phyloP scores from a whole-genome alignment of 148 eudicot genomes.

The Diospyros lotus region DNA sequence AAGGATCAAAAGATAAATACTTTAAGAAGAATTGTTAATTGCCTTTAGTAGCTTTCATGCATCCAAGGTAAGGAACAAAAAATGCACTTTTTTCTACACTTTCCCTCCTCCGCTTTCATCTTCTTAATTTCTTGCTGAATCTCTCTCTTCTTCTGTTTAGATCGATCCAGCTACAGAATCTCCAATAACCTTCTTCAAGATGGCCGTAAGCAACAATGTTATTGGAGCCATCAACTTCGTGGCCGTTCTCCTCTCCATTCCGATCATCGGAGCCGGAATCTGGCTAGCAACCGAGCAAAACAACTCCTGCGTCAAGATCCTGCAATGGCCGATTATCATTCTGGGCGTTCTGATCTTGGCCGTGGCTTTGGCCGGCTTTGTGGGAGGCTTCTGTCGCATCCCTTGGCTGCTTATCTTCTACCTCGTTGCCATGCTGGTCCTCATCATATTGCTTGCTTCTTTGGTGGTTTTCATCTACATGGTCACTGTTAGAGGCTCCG shows the following conservation, averaged over 20 bases:
- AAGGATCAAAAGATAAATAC: too few relatives aligned
- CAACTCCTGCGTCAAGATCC: slow-evolving; percentile 59
- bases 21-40: too few relatives aligned
- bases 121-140: too few relatives aligned
- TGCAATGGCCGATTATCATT: slow-evolving; percentile 82
- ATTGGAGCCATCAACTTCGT: slow-evolving; percentile 69
- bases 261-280: slow-evolving; percentile 71
- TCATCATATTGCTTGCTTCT: slow-evolving; percentile 49
- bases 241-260: slow-evolving; percentile 72
- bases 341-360: slow-evolving; percentile 60
- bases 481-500: slow-evolving; percentile 70
- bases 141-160: not conserved
- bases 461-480: slow-evolving; percentile 64
- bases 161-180: too few relatives aligned
- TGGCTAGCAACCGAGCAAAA: slow-evolving; percentile 67
- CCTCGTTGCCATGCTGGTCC: slow-evolving; percentile 65
- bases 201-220: slow-evolving; percentile 79
- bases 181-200: slow-evolving; percentile 13
- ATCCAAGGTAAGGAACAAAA: not conserved
- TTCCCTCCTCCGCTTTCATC: not conserved
- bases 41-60: not conserved
- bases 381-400: slow-evolving; percentile 75
- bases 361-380: slow-evolving; percentile 58
- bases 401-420: slow-evolving; percentile 55
- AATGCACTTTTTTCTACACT: not conserved